phyloP scores from a whole-genome alignment of 768 basidiomycete genomes.

The Pulveroboletus frians region DNA sequence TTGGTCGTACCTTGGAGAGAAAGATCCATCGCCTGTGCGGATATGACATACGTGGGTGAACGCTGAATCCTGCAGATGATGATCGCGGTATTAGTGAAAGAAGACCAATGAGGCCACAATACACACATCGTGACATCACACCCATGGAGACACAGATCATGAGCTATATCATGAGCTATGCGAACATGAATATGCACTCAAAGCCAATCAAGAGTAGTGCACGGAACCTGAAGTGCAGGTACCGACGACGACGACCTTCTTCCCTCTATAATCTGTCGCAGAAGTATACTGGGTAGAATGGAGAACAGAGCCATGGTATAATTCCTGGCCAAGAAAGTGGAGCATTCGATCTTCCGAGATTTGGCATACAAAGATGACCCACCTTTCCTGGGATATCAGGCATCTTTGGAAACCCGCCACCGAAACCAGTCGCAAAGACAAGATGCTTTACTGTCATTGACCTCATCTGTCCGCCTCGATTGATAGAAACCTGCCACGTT shows the following conservation, averaged over 20 bases:
- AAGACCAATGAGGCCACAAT: conserved; percentile 13
- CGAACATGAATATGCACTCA: neutral
- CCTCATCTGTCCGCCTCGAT: conserved; percentile 27
- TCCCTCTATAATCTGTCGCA: conserved; percentile 45
- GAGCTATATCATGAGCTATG: conserved; percentile 37
- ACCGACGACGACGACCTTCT: conserved; percentile 62
- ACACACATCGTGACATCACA: conserved; percentile 27
- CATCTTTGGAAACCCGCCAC: conserved; percentile 42
- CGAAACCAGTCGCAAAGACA: conserved; percentile 51
- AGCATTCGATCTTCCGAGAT: neutral
- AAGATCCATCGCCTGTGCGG: conserved; percentile 4
- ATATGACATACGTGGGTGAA: conserved; percentile 28
- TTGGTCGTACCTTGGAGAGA: conserved; percentile 13
- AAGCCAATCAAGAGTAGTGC: conserved; percentile 2
- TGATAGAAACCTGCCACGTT: conserved; percentile 41
- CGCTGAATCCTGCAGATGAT: conserved; percentile 22
- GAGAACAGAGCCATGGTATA: conserved; percentile 45
- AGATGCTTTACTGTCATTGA: conserved; percentile 43
- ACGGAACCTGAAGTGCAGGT: conserved; percentile 52
- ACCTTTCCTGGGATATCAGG: conserved; percentile 44
- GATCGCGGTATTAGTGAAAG: conserved; percentile 10
- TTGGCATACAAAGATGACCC: neutral
- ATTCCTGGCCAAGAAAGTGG: conserved; percentile 31
- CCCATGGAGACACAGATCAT: conserved; percentile 28
- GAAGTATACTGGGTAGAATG: conserved; percentile 51